A percentile compares a stretch with the other conserved stretches of the same genome.
Evolutionary conservation across 1,284 basidiomycete genomes (phyloP).

Genomic region (Abortiporus biennis): DNA sequence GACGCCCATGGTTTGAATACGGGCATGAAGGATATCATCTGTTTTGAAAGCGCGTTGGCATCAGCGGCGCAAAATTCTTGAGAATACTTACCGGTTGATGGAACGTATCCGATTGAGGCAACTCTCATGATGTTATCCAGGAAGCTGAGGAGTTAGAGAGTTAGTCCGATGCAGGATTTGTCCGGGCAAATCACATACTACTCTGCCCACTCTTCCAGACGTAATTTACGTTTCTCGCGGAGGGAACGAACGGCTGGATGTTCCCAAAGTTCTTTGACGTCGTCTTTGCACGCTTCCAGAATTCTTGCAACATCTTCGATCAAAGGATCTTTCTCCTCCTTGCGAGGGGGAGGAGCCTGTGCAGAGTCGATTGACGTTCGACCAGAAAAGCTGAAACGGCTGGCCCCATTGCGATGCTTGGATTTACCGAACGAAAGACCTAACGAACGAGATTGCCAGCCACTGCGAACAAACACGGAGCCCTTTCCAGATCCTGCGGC

Average conservation of each 20-base stretch:
- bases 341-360: constrained; percentile 9
- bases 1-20: constrained; percentile 81
- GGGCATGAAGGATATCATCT: constrained; percentile 81
- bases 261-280: constrained; percentile 64
- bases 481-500: constrained; percentile 69
- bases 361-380: constrained; percentile 9
- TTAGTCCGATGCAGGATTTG: background rate
- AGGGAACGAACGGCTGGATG: constrained; percentile 62
- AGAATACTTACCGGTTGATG: constrained; percentile 54
- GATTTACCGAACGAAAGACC: constrained; percentile 19
- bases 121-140: constrained; percentile 65
- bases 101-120: constrained; percentile 59
- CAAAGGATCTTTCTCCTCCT: constrained; percentile 41
- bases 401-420: constrained; percentile 18
- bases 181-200: constrained; percentile 46
- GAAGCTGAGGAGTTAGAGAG: constrained; percentile 44
- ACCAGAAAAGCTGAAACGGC: constrained; percentile 20
- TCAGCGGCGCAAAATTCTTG: background rate
- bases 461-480: constrained; percentile 68
- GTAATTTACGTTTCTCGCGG: constrained; percentile 61
- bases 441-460: constrained; percentile 67
- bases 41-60: background rate
- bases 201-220: constrained; percentile 78
- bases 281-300: constrained; percentile 49
- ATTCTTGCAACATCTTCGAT: constrained; percentile 55